Percentiles rank a stretch among this genome's conserved stretches.
These are phyloP conservation scores for Leishmania martiniquensis DNA, from an alignment of 208 protist species.

Conservation along the genomic window DNA sequence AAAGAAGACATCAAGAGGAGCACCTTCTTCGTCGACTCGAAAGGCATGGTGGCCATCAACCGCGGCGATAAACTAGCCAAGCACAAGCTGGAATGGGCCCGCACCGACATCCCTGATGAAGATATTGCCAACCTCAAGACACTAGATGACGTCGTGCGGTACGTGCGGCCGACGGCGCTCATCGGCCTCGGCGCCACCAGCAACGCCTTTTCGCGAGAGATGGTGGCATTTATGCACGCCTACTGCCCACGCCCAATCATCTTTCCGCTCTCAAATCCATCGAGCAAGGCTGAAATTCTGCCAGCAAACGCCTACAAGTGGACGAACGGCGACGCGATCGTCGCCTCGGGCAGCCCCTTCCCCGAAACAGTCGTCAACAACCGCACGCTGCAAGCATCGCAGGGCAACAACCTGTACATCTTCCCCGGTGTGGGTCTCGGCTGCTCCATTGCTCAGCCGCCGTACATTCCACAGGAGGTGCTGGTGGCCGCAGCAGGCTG, in stretches of 20 bases:
- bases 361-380: constrained; percentile 82
- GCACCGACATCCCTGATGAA: constrained; percentile 75
- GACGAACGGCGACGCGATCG: constrained; percentile 93
- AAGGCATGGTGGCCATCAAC: constrained; percentile 89
- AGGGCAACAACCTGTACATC: constrained; percentile 98
- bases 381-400: constrained; percentile 80
- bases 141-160: constrained; percentile 68
- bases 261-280: constrained; percentile 96
- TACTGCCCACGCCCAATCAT: constrained; percentile 93
- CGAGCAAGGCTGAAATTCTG: constrained; percentile 88
- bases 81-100: constrained; percentile 91
- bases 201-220: constrained; percentile 93
- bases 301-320: constrained; percentile 93
- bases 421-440: constrained; percentile 96
- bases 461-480: constrained; percentile 90
- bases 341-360: constrained; percentile 97
- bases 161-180: constrained; percentile 95
- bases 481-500: constrained; percentile 73
- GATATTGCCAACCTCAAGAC: constrained; percentile 60
- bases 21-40: constrained; percentile 93
- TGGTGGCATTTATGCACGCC: constrained; percentile 79
- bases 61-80: constrained; percentile 79
- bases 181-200: constrained; percentile 94
- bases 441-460: constrained; percentile 66
- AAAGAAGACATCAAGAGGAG: constrained; percentile 76